Conservation (phyloP, 1,139 yeast genomes). For the Zygosaccharomyces pseudobailii region DNA sequence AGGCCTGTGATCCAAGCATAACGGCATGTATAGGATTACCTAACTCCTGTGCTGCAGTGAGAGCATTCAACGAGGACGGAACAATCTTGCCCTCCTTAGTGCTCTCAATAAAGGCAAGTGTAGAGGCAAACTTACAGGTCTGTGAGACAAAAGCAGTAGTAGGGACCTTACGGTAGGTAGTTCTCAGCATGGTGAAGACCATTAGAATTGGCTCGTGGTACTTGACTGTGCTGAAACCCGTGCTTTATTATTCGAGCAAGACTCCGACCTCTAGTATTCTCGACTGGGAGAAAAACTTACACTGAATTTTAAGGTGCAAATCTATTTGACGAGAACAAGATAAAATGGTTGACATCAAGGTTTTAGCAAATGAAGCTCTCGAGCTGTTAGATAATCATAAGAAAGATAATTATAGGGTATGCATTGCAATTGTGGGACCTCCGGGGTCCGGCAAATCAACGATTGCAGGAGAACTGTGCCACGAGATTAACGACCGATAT, state of each 20-base stretch:
- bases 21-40: constrained; percentile 65
- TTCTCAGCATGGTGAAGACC: background rate
- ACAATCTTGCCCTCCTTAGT: constrained; percentile 46
- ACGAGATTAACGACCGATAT: constrained; percentile 36
- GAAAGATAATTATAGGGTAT: constrained; percentile 40
- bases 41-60: constrained; percentile 59
- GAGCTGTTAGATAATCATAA: constrained; percentile 12
- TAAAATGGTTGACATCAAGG: constrained; percentile 15
- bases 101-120: constrained; percentile 73
- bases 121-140: constrained; percentile 42
- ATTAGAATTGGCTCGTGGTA: background rate
- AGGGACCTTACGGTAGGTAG: background rate
- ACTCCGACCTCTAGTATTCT: background rate
- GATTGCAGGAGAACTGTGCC: constrained; percentile 44
- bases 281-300: background rate
- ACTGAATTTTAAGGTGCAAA: background rate
- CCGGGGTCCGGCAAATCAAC: constrained; percentile 88
- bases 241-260: background rate
- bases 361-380: constrained; percentile 18
- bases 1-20: constrained; percentile 52
- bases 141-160: background rate
- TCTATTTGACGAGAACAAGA: background rate
- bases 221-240: background rate
- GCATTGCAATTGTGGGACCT: constrained; percentile 62
- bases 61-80: constrained; percentile 62